A percentile compares a stretch with the other conserved stretches of the same genome.
Evolutionary conservation across 768 basidiomycete genomes (phyloP).

Genomic region (Suillus plorans): DNA sequence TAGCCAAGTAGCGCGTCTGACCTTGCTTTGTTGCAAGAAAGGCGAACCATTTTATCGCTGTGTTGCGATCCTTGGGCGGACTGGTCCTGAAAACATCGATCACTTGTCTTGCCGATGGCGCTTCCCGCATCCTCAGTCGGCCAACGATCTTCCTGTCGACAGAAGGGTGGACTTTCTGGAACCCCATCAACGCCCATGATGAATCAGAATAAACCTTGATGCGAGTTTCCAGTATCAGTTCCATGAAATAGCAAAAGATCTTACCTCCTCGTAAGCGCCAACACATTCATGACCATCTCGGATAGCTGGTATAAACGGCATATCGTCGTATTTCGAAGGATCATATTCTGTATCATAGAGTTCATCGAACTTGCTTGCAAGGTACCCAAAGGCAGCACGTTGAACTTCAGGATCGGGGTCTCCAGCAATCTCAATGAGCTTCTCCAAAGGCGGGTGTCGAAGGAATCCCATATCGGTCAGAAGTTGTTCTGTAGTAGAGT

Average conservation of each 20-base stretch:
- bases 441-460: slow-evolving; percentile 61
- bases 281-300: slow-evolving; percentile 46
- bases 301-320: slow-evolving; percentile 76
- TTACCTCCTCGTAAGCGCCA: slow-evolving; percentile 65
- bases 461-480: slow-evolving; percentile 51
- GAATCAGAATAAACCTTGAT: slow-evolving; percentile 63
- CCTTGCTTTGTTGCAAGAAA: slow-evolving; percentile 59
- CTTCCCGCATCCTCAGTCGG: slow-evolving; percentile 63
- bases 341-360: slow-evolving; percentile 55
- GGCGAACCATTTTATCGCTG: slow-evolving; percentile 62
- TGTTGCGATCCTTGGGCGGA: slow-evolving; percentile 47
- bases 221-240: background rate
- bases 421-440: slow-evolving; percentile 56
- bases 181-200: slow-evolving; percentile 69
- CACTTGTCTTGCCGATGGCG: slow-evolving; percentile 60
- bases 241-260: slow-evolving; percentile 13
- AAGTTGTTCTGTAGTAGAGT: slow-evolving; percentile 40
- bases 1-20: slow-evolving; percentile 17
- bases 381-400: slow-evolving; percentile 67
- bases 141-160: slow-evolving; percentile 45
- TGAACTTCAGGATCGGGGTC: slow-evolving; percentile 46
- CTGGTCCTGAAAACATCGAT: slow-evolving; percentile 51
- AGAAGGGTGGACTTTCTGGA: slow-evolving; percentile 54
- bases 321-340: slow-evolving; percentile 45
- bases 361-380: slow-evolving; percentile 63